These are phyloP conservation scores for Boletus eberwhitei DNA, from an alignment of 768 basidiomycete genomes.

Conservation along the genomic window DNA sequence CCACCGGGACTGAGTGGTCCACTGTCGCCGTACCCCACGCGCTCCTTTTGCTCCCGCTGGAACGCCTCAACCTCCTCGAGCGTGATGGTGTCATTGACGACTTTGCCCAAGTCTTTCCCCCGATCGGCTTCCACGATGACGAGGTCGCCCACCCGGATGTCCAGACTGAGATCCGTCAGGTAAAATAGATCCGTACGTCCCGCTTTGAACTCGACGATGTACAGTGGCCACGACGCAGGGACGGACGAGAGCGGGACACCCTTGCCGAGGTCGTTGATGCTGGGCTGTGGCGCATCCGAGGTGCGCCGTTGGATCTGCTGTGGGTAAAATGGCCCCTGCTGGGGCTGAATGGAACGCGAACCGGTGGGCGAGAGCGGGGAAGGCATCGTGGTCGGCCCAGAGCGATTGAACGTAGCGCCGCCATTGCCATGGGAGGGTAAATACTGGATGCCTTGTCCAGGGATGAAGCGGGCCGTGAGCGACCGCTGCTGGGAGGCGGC, in stretches of 20 bases:
- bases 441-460: constrained; percentile 64
- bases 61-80: constrained; percentile 87
- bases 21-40: constrained; percentile 39
- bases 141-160: constrained; percentile 80
- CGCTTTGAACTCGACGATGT: constrained; percentile 97
- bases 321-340: constrained; percentile 29
- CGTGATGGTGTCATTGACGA: constrained; percentile 88
- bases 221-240: constrained; percentile 83
- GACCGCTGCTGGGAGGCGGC: constrained; percentile 28
- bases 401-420: constrained; percentile 37
- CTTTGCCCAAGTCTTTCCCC: constrained; percentile 88
- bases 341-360: constrained; percentile 28
- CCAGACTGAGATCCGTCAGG: constrained; percentile 61
- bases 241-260: constrained; percentile 86
- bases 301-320: constrained; percentile 37
- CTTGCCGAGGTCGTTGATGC: constrained; percentile 67
- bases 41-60: constrained; percentile 75
- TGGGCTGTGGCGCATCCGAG: constrained; percentile 35
- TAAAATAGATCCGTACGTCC: constrained; percentile 95
- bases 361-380: constrained; percentile 57
- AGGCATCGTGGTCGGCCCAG: constrained; percentile 35
- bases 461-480: constrained; percentile 58
- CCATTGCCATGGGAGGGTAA: constrained; percentile 37
- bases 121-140: constrained; percentile 98
- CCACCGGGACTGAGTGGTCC: constrained; percentile 51